Percentiles rank a stretch among this genome's conserved stretches.
These are phyloP conservation scores for Eucalyptus dawsonii DNA, from an alignment of 345 rosid species.

Conservation along the genomic window DNA sequence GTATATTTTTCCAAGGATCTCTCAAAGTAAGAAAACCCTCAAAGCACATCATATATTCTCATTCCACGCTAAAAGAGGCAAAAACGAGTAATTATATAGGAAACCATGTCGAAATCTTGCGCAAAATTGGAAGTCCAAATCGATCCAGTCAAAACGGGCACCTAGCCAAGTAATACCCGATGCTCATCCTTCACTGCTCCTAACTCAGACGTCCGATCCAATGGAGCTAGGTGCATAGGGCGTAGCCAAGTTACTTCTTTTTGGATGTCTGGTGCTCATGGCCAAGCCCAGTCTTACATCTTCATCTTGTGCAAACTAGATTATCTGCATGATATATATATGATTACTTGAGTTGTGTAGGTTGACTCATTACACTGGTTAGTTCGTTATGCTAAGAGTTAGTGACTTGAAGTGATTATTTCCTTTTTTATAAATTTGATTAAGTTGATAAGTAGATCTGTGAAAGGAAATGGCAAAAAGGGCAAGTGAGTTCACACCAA, in stretches of 20 bases:
- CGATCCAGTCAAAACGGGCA: not conserved
- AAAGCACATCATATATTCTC: not conserved
- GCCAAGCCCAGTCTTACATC: not conserved
- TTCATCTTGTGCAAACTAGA: not conserved
- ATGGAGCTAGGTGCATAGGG: not conserved
- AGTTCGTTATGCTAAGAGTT: not conserved
- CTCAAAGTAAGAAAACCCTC: not conserved
- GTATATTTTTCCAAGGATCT: not conserved
- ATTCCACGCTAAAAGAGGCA: not conserved
- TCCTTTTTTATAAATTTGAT: not conserved
- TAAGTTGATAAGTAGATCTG: not conserved
- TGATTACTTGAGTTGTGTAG: not conserved
- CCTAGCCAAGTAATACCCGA: not conserved
- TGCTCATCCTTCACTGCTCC: not conserved
- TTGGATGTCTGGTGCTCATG: not conserved
- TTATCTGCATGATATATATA: not conserved
- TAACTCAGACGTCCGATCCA: not conserved
- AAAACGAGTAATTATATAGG: not conserved
- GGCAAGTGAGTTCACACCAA: not conserved
- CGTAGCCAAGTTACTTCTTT: not conserved
- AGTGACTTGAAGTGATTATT: not conserved
- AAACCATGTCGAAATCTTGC: not conserved
- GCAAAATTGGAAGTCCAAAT: not conserved
- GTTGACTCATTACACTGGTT: not conserved
- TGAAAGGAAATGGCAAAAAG: not conserved